Conservation (phyloP, 441 rosid genomes). For the Croton setiger region DNA sequence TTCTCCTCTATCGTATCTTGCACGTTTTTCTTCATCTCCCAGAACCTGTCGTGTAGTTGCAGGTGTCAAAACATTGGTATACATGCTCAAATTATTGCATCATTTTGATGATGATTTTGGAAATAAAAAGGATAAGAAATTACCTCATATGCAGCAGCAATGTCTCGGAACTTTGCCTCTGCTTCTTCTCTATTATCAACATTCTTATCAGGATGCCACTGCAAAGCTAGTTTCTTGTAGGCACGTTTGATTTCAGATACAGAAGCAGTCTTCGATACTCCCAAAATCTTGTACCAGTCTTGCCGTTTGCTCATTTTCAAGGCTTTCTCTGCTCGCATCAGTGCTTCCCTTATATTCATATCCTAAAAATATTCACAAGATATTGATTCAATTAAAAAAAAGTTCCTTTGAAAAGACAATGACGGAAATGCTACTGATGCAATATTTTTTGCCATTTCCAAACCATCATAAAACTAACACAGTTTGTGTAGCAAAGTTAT, state of each 20-base stretch:
- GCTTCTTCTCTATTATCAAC: conserved; percentile 92
- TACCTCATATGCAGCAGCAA: conserved; percentile 98
- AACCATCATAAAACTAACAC: conserved; percentile 1
- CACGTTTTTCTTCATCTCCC: conserved; percentile 84
- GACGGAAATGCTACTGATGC: background rate
- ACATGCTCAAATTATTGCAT: too few relatives aligned
- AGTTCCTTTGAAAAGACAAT: background rate
- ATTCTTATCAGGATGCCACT: conserved; percentile 99
- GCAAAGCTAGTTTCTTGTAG: conserved; percentile 91
- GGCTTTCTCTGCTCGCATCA: conserved; percentile 88
- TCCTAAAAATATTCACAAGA: conserved; percentile 47
- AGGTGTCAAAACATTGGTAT: conserved; percentile 8
- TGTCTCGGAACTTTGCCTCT: conserved; percentile 78
- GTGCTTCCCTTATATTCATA: conserved; percentile 67
- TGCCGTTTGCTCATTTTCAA: conserved; percentile 93
- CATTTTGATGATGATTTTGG: too few relatives aligned
- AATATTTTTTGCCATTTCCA: background rate
- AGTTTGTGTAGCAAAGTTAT: background rate
- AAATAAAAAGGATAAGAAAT: background rate
- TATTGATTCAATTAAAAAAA: background rate
- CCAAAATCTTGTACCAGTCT: conserved; percentile 95
- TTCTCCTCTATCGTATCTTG: conserved; percentile 93
- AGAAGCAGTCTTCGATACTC: conserved; percentile 74
- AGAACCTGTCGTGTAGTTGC: conserved; percentile 51
- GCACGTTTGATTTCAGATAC: conserved; percentile 83